These are phyloP conservation scores for Neurospora sp. DNA, from an alignment of 495 filamentous ascomycete species.

Conservation along the genomic window DNA sequence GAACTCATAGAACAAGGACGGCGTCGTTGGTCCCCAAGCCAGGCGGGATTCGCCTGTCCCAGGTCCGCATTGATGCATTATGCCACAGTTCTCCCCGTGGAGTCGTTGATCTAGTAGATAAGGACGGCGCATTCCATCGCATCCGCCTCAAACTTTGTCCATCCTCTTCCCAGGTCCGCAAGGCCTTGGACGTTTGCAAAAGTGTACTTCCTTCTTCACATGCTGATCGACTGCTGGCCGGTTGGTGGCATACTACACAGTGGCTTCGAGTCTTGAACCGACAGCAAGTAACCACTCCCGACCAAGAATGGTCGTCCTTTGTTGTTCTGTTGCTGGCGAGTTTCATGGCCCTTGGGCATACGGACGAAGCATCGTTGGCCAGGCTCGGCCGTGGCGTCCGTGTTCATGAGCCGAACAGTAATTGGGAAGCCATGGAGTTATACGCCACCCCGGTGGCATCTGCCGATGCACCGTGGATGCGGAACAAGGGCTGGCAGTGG, in stretches of 20 bases:
- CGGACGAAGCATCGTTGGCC: slow-evolving; percentile 8
- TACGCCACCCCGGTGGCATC: slow-evolving; percentile 35
- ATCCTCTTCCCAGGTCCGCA: slow-evolving; percentile 46
- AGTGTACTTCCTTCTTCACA: slow-evolving; percentile 50
- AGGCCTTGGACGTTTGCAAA: slow-evolving; percentile 48
- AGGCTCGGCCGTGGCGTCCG: background rate
- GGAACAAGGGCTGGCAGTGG: slow-evolving; percentile 63
- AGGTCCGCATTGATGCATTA: slow-evolving; percentile 29
- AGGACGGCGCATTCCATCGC: slow-evolving; percentile 49
- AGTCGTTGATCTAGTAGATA: slow-evolving; percentile 54
- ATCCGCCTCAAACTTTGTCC: slow-evolving; percentile 58
- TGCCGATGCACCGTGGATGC: slow-evolving; percentile 56
- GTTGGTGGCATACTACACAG: slow-evolving; percentile 68
- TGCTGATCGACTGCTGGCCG: slow-evolving; percentile 54
- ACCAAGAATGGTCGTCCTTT: slow-evolving; percentile 71
- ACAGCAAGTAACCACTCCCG: slow-evolving; percentile 30
- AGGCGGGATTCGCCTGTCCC: slow-evolving; percentile 11
- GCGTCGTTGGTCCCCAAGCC: background rate
- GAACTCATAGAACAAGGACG: slow-evolving; percentile 12
- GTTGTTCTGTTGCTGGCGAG: slow-evolving; percentile 57
- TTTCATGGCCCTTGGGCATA: slow-evolving; percentile 29
- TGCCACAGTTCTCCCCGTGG: slow-evolving; percentile 41
- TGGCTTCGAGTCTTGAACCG: slow-evolving; percentile 37
- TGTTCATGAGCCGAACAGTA: slow-evolving; percentile 8
- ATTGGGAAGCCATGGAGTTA: slow-evolving; percentile 29